Base-by-base conservation (phyloP, 257 asterid genomes). In the Handroanthus guayacan region DNA sequence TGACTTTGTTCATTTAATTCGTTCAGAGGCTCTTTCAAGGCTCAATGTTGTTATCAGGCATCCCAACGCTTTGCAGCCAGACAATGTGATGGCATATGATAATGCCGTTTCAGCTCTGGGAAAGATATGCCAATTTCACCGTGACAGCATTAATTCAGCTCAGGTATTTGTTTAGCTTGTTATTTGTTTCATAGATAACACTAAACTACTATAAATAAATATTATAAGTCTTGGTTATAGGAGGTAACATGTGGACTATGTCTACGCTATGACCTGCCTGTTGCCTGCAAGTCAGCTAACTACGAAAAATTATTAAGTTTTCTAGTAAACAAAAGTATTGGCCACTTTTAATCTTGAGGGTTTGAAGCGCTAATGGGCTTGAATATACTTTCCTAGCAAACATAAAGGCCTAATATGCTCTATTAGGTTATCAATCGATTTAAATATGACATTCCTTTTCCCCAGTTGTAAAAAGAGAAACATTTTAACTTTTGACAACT, bases 51-150 rank as follows among this genome's bases (percentile, higher is more conserved):
- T 94, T 75, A 87, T 94, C 68, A 69, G 92, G 77, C 85, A 90
- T 83, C 94, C 97, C 39, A 88, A 83, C 82, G 92, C 93, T 62
- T 69, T 76, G 72, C 89, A 88, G 80, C 82, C 88, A 6, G 98
- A 93, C 7, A 86, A 88, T 78, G 87, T 89, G 79, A 91, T 93
- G 98, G 97, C 97, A 75, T 93, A 93, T 64, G 98, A 93, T 68
- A 93, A 93, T 84, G 98, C 98, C 37, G 96, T 93, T 64, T 93
- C 98, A 45, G 97, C 98, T 17, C 76, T 93, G 20, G 97, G 98
- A 76, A 93, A 93, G 89, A 91, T 93, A 78, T 91, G 96, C 62
- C 94, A 85, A 76, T 91, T 87, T 74, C 96, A 93, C 74, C 98
- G 96, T 37, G 98, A 91, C 73, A 83, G 90, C 75, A 93, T 93